phyloP scores from a whole-genome alignment of 345 rosid genomes.

The Odontarrhena argentea region DNA sequence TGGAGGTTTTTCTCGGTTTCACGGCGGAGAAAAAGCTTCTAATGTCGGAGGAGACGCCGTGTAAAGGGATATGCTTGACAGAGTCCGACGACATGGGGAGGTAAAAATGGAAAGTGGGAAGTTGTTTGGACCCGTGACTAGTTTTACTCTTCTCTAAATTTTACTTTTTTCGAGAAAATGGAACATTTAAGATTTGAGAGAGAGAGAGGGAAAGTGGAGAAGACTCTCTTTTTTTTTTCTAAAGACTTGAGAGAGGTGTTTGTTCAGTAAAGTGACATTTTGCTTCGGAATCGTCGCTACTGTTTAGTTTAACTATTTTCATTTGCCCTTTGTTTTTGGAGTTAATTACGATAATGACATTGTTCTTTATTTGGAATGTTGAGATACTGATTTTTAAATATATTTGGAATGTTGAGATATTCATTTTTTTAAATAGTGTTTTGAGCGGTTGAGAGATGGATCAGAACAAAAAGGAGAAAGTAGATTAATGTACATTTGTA shows the following conservation, averaged over 20 bases:
- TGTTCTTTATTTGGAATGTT: background rate
- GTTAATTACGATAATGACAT: slow-evolving; percentile 28
- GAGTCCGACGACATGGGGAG: slow-evolving; percentile 57
- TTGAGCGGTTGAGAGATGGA: too few species aligned
- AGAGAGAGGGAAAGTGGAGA: slow-evolving; percentile 6
- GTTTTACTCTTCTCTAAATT: background rate
- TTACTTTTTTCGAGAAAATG: background rate
- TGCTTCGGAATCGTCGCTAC: slow-evolving; percentile 34
- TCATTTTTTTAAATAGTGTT: background rate
- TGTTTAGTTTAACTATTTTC: background rate
- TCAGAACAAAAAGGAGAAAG: too few species aligned
- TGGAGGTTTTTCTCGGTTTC: slow-evolving; percentile 56
- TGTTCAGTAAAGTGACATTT: slow-evolving; percentile 33
- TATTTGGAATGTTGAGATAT: slow-evolving; percentile 25
- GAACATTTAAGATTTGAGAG: slow-evolving; percentile 3
- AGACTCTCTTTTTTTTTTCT: background rate
- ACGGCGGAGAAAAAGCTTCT: slow-evolving; percentile 48
- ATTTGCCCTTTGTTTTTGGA: background rate
- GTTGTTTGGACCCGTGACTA: slow-evolving; percentile 20
- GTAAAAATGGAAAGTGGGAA: background rate
- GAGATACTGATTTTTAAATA: background rate
- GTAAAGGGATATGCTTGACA: slow-evolving; percentile 48
- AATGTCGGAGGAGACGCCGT: slow-evolving; percentile 55
- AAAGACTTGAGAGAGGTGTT: slow-evolving; percentile 23
- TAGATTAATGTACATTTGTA: too few species aligned